phyloP scores from a whole-genome alignment of 768 basidiomycete species.

The Psilocybe azurescens region DNA sequence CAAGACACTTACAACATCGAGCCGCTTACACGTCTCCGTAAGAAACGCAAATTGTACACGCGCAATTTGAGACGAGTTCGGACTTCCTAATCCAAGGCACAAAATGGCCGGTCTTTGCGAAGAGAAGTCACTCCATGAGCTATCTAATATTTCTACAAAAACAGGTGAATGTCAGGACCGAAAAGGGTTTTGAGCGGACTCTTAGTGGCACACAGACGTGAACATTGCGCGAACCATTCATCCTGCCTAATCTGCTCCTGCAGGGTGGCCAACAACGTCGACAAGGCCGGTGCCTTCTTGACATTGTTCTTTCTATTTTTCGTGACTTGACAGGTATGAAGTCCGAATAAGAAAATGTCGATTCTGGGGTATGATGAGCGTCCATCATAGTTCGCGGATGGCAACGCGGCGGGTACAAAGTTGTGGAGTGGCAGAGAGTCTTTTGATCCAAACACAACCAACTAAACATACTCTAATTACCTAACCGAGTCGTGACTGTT shows the following conservation, averaged over 20 bases:
- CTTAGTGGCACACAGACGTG: constrained; percentile 48
- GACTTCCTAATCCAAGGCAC: constrained; percentile 80
- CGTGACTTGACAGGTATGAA: constrained; percentile 57
- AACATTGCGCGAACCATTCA: constrained; percentile 60
- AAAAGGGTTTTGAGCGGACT: constrained; percentile 4
- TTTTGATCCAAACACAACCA: constrained; percentile 7
- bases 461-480: constrained; percentile 5
- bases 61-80: constrained; percentile 62
- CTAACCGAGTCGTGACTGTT: not conserved
- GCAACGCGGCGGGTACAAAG: not conserved
- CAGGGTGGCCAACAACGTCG: constrained; percentile 45
- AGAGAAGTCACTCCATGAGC: constrained; percentile 22
- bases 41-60: constrained; percentile 75
- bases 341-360: constrained; percentile 51
- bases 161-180: constrained; percentile 3
- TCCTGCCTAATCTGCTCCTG: constrained; percentile 51
- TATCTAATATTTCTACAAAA: constrained; percentile 23
- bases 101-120: constrained; percentile 38
- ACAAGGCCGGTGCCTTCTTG: constrained; percentile 32
- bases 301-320: constrained; percentile 46
- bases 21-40: constrained; percentile 52
- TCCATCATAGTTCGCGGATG: constrained; percentile 12
- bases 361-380: constrained; percentile 11
- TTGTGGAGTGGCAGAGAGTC: not conserved
- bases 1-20: constrained; percentile 54